phyloP scores from a whole-genome alignment of 164 flowering plant species.

The Berberis vulgaris region DNA sequence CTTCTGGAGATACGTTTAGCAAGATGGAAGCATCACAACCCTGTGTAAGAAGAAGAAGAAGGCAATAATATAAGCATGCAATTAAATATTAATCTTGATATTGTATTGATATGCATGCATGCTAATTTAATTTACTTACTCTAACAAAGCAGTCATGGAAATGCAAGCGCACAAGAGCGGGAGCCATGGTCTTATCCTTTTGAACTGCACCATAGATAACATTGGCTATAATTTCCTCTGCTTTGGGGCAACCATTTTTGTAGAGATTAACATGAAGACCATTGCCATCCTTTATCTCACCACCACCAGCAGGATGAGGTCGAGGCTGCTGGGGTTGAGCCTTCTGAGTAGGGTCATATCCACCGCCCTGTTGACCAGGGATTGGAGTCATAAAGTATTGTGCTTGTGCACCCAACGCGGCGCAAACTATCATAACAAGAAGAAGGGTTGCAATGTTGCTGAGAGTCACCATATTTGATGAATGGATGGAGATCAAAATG shows the following conservation, averaged over 20 bases:
- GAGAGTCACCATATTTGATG: too few relatives aligned
- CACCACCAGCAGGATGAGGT: background rate
- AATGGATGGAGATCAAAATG: too few relatives aligned
- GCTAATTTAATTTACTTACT: slow-evolving; percentile 6
- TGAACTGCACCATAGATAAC: background rate
- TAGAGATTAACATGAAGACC: slow-evolving; percentile 13
- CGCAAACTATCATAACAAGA: too few relatives aligned
- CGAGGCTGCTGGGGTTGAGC: too few relatives aligned
- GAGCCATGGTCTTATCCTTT: background rate
- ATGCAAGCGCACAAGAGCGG: slow-evolving; percentile 15
- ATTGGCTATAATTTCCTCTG: slow-evolving; percentile 8
- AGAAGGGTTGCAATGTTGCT: too few relatives aligned
- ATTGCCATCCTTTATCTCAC: background rate
- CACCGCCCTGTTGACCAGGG: too few relatives aligned
- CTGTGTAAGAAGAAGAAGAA: slow-evolving; percentile 11
- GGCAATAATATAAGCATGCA: background rate
- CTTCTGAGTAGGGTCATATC: too few relatives aligned
- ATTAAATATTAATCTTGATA: background rate
- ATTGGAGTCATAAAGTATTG: too few relatives aligned
- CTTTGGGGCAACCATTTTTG: slow-evolving; percentile 15
- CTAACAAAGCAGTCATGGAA: slow-evolving; percentile 32
- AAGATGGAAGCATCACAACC: slow-evolving; percentile 32
- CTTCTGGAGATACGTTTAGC: slow-evolving; percentile 16
- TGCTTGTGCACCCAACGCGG: too few relatives aligned
- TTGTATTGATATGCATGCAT: background rate